Base-by-base conservation (phyloP, 805 yeast species). In the Candida yuanshanica region DNA sequence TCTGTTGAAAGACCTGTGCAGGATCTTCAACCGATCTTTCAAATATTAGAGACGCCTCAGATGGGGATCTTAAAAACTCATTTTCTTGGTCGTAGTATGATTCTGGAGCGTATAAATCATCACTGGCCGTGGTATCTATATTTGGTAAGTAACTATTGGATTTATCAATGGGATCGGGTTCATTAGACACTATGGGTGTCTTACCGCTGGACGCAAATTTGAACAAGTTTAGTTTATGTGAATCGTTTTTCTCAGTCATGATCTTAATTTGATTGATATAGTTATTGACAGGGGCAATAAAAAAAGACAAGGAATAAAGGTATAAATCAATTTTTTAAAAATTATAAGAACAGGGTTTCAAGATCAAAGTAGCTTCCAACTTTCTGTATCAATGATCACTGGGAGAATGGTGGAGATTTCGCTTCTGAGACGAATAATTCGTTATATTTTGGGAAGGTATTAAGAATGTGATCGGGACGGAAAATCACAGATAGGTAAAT, bases 11-110 rank as follows among this genome's bases (percentile, higher is more conserved):
- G 31, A 55, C 53, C 42, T 52, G 49, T 11, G 64, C 49, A 8
- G 77, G 77, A 46, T 79, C 85, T 55, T 81, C 83, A 8, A 81
- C 87, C 36, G 74, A 69, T 42, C 87, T 68, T 50, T 81, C 89
- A 55, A 77, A 83, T 53, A 81, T 82, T 54, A 73, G 55, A 13
- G 82, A 75, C 14, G 48, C 38, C 37, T 52, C 56, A 2, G 53
- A 38, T 16, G 41, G 45, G 7, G 48, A 42, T 10, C 40, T 40
- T 9, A 36, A 18, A n/a, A 43, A 10, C 13, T 25, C 24, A 8
- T 33, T 33, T 10, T 31, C 38, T 35, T 40, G 39, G 22, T 23
- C 31, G 20, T 23, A 32, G 33, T 21, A 36, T 3, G 14, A 17
- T 18, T 31, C 21, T 10, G 34, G 34, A 5, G 34, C 21, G 22